Evolutionary conservation across 2,329 filamentous ascomycete genomes (phyloP).

Genomic region (Fusarium penzigii): DNA sequence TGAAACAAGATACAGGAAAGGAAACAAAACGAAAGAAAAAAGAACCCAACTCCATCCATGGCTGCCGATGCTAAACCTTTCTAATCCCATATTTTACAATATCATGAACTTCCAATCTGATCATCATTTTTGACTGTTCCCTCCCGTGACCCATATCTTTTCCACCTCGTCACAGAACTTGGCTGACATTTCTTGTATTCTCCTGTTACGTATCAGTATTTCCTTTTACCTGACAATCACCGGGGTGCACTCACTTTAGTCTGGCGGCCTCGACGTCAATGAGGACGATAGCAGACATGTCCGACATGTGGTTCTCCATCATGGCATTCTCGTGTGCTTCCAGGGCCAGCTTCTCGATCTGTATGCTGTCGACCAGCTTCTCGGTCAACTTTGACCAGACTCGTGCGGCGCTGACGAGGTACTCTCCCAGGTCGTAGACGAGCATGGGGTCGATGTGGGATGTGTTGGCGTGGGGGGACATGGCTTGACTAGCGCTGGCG

Average conservation of each 20-base stretch:
- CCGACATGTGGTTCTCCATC: conserved; percentile 28
- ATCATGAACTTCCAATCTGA: no score
- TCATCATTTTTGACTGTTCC: not conserved
- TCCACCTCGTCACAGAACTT: not conserved
- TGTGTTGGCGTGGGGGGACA: not conserved
- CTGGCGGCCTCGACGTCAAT: conserved; percentile 32
- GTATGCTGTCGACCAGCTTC: conserved; percentile 31
- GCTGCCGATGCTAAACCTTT: no score
- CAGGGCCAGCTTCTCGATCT: conserved; percentile 30
- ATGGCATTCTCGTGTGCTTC: conserved; percentile 32
- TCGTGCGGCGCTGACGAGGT: conserved; percentile 33
- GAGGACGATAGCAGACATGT: conserved; percentile 30
- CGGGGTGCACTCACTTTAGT: conserved; percentile 10
- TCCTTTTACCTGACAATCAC: not conserved
- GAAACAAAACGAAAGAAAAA: no score
- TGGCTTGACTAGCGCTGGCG: not conserved
- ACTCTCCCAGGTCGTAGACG: conserved; percentile 38
- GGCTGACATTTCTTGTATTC: not conserved
- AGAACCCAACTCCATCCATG: no score
- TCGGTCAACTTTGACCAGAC: conserved; percentile 36
- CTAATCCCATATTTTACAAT: no score
- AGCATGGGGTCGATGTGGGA: conserved; percentile 16
- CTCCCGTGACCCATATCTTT: not conserved
- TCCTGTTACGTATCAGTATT: not conserved
- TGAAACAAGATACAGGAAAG: no score